Percentiles rank a stretch among this genome's conserved stretches.
phyloP scores from a whole-genome alignment of 495 filamentous ascomycete genomes.

The Lasiosphaeria hispida region DNA sequence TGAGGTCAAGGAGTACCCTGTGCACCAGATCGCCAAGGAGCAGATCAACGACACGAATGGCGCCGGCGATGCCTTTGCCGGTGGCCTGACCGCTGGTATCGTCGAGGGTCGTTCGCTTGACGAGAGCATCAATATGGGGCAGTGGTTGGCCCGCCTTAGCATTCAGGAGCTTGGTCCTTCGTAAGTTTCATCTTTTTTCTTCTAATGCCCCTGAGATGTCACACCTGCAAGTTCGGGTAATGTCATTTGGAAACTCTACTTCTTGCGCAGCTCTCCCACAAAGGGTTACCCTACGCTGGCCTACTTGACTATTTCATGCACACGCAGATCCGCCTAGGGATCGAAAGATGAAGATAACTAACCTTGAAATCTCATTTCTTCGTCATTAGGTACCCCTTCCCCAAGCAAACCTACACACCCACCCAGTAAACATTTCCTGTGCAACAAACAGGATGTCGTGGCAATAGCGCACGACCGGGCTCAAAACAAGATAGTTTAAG shows the following conservation, averaged over 20 bases:
- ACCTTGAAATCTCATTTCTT: too few relatives aligned
- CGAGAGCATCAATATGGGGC: constrained; percentile 78
- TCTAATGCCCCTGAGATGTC: neutral
- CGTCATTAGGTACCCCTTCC: constrained; percentile 80
- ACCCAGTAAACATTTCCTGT: constrained; percentile 16
- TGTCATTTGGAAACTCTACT: neutral
- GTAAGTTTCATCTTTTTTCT: constrained; percentile 57
- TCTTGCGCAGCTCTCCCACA: neutral
- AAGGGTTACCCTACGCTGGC: neutral
- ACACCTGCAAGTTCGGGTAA: too few relatives aligned
- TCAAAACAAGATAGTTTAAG: too few relatives aligned
- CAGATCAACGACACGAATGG: constrained; percentile 94
- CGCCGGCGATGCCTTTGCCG: constrained; percentile 95
- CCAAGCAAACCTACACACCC: constrained; percentile 70
- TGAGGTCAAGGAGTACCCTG: constrained; percentile 70
- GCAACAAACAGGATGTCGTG: too few relatives aligned
- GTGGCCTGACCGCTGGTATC: constrained; percentile 86
- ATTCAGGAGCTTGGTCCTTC: constrained; percentile 93
- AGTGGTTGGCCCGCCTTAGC: constrained; percentile 90
- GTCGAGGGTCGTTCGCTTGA: constrained; percentile 78
- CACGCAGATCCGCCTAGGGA: too few relatives aligned
- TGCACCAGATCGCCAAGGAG: constrained; percentile 68
- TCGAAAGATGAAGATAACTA: too few relatives aligned
- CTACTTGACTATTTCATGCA: too few relatives aligned
- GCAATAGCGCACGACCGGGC: too few relatives aligned